Percentiles rank a stretch among this genome's conserved stretches.
phyloP scores from a whole-genome alignment of 306 rosid genomes.

The Hippophae tibetana region DNA sequence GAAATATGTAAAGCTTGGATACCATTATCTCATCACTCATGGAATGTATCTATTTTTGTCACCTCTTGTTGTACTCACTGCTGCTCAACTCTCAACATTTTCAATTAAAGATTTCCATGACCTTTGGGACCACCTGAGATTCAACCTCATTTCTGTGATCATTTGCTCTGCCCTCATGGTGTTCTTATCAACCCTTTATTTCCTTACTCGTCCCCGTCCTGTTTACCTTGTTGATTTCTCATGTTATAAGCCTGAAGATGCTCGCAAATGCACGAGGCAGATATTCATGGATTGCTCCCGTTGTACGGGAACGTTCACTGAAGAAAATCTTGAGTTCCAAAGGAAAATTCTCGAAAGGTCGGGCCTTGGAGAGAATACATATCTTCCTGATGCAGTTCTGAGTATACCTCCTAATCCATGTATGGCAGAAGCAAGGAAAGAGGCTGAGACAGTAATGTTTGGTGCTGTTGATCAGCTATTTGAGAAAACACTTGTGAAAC shows the following conservation, averaged over 20 bases:
- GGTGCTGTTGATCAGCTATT: slow-evolving; percentile 52
- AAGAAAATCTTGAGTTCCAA: slow-evolving; percentile 41
- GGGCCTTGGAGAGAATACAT: slow-evolving; percentile 54
- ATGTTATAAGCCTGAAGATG: slow-evolving; percentile 51
- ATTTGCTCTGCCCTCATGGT: slow-evolving; percentile 37
- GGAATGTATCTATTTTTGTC: slow-evolving; percentile 42
- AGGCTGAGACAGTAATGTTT: slow-evolving; percentile 50
- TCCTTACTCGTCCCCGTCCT: slow-evolving; percentile 35
- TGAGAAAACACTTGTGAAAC: slow-evolving; percentile 35
- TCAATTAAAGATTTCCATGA: slow-evolving; percentile 33
- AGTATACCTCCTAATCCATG: slow-evolving; percentile 50
- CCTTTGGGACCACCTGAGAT: slow-evolving; percentile 42
- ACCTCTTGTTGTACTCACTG: slow-evolving; percentile 27
- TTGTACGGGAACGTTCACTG: slow-evolving; percentile 31
- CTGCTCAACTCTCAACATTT: slow-evolving; percentile 35
- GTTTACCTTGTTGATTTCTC: slow-evolving; percentile 54
- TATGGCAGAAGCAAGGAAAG: slow-evolving; percentile 50
- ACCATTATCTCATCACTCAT: slow-evolving; percentile 48
- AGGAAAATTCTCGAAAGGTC: slow-evolving; percentile 49
- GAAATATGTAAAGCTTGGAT: slow-evolving; percentile 55
- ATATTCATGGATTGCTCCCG: slow-evolving; percentile 39
- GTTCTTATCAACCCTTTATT: slow-evolving; percentile 38
- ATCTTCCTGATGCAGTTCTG: slow-evolving; percentile 50
- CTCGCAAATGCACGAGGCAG: slow-evolving; percentile 40
- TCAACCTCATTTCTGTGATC: slow-evolving; percentile 35